Base-by-base conservation (phyloP, 768 basidiomycete species). In the Macrolepiota dolichaula region DNA sequence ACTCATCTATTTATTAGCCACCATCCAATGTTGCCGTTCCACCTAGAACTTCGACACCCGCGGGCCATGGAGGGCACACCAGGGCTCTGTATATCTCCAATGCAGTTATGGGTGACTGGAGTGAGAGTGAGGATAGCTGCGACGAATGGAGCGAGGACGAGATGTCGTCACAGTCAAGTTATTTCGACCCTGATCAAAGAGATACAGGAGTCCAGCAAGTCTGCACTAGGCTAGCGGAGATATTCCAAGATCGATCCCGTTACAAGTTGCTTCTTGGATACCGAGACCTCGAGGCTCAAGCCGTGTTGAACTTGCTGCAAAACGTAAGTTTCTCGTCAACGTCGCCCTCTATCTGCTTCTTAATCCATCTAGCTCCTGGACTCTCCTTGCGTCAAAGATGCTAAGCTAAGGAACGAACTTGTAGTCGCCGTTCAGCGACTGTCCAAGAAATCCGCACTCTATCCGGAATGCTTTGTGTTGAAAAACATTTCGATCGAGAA, bases 261-360 rank as follows among this genome's bases (percentile, higher is more conserved):
- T 69, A 69, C 44, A 61, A 63, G 24, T 50, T 55, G 25, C 59
- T 69, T n/a, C 47, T 69, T 25, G 44, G 63, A 46, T 65, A 66
- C 52, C 58, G 63, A 6, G 63, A 51, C 37, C 47, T 53, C 9
- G 60, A 25, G 4, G 68, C 68, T 15, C 68, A 69, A 32, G 61
- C 57, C 9, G 49, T 69, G 35, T 64, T 73, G 19, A 62, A 71
- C 55, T 57, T 73, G 13, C 51, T 73, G 9, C 70, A 73, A 62
- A 67, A 66, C 59, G 71, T 72, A 38, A n/a, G 63, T 47, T 13
- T 13, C n/a, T 12, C 19, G 17, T 2, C 2, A 12, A n/a, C 11
- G 10, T 19, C 29, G 12, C 17, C 15, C 19, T 25, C 52, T 22
- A 15, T 11, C 47, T 12, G 37, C 47, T 12, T 54, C 52, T 38